Evolutionary conservation across 306 rosid genomes (phyloP).

Genomic region (Lotus japonicus): DNA sequence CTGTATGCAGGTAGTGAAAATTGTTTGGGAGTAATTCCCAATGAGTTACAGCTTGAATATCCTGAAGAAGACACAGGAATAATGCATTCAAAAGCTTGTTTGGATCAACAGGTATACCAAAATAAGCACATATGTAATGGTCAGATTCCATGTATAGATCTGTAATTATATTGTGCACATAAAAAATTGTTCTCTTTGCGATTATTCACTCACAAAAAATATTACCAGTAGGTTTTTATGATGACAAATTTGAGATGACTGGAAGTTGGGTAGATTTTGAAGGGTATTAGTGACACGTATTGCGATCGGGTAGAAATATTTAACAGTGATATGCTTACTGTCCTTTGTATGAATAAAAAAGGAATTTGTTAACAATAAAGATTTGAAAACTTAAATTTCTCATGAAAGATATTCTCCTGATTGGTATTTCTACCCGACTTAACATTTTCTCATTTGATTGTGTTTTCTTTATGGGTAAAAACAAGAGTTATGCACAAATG

Average conservation of each 20-base stretch:
- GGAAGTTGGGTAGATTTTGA: conserved; percentile 2
- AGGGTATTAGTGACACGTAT: neutral
- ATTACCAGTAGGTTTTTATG: neutral
- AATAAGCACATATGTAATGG: conserved; percentile 12
- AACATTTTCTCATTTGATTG: neutral
- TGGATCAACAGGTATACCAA: conserved; percentile 44
- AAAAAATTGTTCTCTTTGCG: neutral
- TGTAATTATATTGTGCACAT: neutral
- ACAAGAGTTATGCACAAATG: neutral
- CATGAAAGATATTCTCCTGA: neutral
- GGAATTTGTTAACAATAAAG: neutral
- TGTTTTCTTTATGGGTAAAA: neutral
- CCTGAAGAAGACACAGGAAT: conserved; percentile 37
- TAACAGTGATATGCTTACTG: neutral
- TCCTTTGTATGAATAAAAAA: neutral
- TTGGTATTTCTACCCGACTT: conserved; percentile 9
- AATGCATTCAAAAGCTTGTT: conserved; percentile 23
- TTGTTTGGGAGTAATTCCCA: conserved; percentile 35
- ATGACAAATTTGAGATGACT: neutral
- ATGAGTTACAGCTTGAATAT: conserved; percentile 32
- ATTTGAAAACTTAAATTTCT: neutral
- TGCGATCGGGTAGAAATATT: conserved; percentile 9
- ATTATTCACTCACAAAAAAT: neutral
- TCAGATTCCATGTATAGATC: conserved; percentile 19
- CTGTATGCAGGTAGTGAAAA: conserved; percentile 42